Base-by-base conservation (phyloP, 2,329 filamentous ascomycete genomes). In the Myriosclerotinia scirpicola region DNA sequence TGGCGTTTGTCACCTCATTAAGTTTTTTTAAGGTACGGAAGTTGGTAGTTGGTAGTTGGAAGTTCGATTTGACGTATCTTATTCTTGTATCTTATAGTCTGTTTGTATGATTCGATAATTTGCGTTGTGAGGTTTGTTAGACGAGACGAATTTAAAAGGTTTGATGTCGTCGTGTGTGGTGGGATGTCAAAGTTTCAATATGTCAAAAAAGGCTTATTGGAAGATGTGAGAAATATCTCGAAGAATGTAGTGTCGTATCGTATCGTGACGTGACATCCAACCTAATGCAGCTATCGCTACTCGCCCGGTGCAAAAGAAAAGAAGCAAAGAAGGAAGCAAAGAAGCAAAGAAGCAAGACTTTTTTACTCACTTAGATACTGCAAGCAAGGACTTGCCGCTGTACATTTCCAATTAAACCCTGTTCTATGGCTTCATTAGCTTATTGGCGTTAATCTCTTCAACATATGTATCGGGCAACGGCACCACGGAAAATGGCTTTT, bases 1-100 rank as follows among this genome's bases (percentile, higher is more conserved):
- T 50, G 48, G 63, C 22, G 59, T 54, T 64, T 66, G 66, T 70
- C 67, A 72, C 69, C 66, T 69, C 72, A 72, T 70, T 53, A 42
- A 59, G 63, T 15, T 65, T 34, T 34, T 34, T 38, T 1, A 22
- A 50, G 58, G 42, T 26, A 48, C 34, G 12, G 15, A 26, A 50
- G 56, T 34, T 34, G 30, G 30, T 3, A 34, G 30, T 34, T 34
- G 30, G 30, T 3, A 34, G 30, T 34, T 34, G 12, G 15, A 26
- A 50, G 56, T 38, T 38, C n/a, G 44, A 46, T 38, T 38, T 50
- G 56, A 9, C 14, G 34, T 60, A 50, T 48, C 30, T 38, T 38
- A 5, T 60, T 48, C 56, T 17, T 11, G 42, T 22, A 36, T 22
- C 42, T 36, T 22, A 7, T 22, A 22, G 5, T 17, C 38, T 48